Evolutionary conservation across 345 rosid genomes (phyloP).

Genomic region (Boechera divaricarpa): DNA sequence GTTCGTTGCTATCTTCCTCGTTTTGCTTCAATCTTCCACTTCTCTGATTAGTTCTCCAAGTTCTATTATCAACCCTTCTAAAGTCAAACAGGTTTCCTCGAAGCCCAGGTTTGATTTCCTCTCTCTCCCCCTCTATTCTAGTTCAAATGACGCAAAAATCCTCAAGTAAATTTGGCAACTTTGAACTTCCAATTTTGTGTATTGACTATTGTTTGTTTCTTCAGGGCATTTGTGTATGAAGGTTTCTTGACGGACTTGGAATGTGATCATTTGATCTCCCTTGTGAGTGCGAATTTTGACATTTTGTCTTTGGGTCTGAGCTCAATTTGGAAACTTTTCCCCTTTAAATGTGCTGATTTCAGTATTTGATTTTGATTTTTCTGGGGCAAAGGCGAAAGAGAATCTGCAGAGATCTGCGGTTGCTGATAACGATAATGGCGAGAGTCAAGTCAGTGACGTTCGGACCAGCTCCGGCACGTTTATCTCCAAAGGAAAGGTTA

Average conservation of each 20-base stretch:
- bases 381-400: slow-evolving; percentile 64
- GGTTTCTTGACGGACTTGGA: slow-evolving; percentile 92
- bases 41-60: slow-evolving; percentile 59
- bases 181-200: slow-evolving; percentile 4
- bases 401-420: slow-evolving; percentile 95
- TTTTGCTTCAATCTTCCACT: slow-evolving; percentile 48
- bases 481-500: slow-evolving; percentile 84
- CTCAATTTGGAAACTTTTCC: slow-evolving; percentile 17
- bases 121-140: not conserved
- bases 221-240: slow-evolving; percentile 90
- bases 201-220: not conserved
- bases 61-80: slow-evolving; percentile 76
- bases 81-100: slow-evolving; percentile 87
- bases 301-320: slow-evolving; percentile 9
- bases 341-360: slow-evolving; percentile 4
- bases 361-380: slow-evolving; percentile 13
- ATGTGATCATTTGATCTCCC: slow-evolving; percentile 93
- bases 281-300: slow-evolving; percentile 51
- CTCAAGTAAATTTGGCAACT: slow-evolving; percentile 11
- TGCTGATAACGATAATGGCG: slow-evolving; percentile 84
- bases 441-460: slow-evolving; percentile 84
- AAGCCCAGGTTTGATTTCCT: slow-evolving; percentile 66
- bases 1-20: slow-evolving; percentile 47
- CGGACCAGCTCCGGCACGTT: slow-evolving; percentile 98
- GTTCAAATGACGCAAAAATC: not conserved